phyloP scores from a whole-genome alignment of 352 stramenopile species.

The Bremia lactucae region DNA sequence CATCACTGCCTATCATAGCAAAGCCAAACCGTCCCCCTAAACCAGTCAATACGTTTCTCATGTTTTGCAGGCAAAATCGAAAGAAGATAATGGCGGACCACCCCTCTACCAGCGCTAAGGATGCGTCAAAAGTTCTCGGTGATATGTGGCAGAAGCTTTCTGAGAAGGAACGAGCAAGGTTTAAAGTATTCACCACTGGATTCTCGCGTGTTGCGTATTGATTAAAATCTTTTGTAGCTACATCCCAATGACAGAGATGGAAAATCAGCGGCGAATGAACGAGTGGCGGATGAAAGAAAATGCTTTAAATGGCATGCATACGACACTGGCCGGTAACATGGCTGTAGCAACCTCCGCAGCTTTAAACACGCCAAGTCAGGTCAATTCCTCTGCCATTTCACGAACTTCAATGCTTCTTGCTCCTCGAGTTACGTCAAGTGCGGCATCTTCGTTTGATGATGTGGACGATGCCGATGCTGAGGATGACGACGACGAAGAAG shows the following conservation, averaged over 20 bases:
- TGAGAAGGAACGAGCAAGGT: slow-evolving; percentile 64
- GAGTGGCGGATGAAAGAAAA: slow-evolving; percentile 78
- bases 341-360: slow-evolving; percentile 9
- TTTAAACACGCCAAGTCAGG: slow-evolving; percentile 6
- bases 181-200: slow-evolving; percentile 2
- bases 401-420: slow-evolving; percentile 13
- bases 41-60: slow-evolving; percentile 77
- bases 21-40: slow-evolving; percentile 70
- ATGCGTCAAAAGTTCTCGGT: slow-evolving; percentile 71
- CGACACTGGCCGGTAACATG: slow-evolving; percentile 11
- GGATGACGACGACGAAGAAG: slow-evolving; percentile 36
- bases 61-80: slow-evolving; percentile 74
- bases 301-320: slow-evolving; percentile 21
- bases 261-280: slow-evolving; percentile 64
- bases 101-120: slow-evolving; percentile 61
- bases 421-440: slow-evolving; percentile 16
- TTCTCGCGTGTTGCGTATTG: slow-evolving; percentile 2
- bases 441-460: slow-evolving; percentile 21
- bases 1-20: slow-evolving; percentile 10
- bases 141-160: slow-evolving; percentile 82
- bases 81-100: slow-evolving; percentile 77
- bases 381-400: slow-evolving; percentile 7
- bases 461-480: slow-evolving; percentile 28
- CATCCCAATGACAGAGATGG: slow-evolving; percentile 65
- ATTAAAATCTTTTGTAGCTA: slow-evolving; percentile 26